Evolutionary conservation across 2,329 filamentous ascomycete genomes (phyloP).

Genomic region (Gaeumannomyces tritici): DNA sequence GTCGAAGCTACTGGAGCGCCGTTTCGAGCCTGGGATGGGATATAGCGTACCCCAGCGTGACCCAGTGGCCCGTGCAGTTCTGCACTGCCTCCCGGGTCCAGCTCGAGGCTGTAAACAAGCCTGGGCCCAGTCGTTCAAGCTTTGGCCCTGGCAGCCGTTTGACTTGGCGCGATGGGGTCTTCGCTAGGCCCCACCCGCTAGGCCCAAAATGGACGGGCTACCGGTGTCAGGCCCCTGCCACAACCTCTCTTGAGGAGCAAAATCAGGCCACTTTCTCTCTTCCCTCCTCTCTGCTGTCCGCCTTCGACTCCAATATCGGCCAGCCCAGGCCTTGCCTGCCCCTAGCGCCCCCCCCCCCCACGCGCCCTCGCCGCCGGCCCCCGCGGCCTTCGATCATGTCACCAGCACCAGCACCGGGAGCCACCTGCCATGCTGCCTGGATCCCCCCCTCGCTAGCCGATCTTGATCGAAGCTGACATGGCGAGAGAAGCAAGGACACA

Average conservation of each 20-base stretch:
- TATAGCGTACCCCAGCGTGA: too few relatives aligned
- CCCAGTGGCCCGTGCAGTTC: too few relatives aligned
- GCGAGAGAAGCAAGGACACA: too few relatives aligned
- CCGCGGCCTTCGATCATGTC: neutral
- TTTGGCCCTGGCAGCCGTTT: constrained; percentile 1
- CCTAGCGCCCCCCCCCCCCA: neutral
- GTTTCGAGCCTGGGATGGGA: neutral
- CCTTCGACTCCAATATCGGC: neutral
- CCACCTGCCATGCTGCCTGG: neutral
- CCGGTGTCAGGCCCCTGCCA: neutral
- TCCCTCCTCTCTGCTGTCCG: neutral
- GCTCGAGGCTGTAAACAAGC: neutral
- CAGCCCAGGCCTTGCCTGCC: too few relatives aligned
- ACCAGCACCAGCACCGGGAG: too few relatives aligned
- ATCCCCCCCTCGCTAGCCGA: neutral
- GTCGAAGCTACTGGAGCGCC: neutral
- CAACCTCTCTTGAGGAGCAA: neutral
- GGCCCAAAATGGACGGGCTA: neutral
- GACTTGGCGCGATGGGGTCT: constrained; percentile 1
- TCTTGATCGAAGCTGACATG: neutral
- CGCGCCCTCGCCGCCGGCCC: too few relatives aligned
- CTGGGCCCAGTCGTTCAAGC: neutral
- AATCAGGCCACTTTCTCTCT: constrained; percentile 4
- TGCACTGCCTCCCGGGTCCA: neutral
- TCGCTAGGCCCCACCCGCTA: neutral